These are phyloP conservation scores for Azolla pinnata DNA, from an alignment of 75 land plant species.

Conservation along the genomic window DNA sequence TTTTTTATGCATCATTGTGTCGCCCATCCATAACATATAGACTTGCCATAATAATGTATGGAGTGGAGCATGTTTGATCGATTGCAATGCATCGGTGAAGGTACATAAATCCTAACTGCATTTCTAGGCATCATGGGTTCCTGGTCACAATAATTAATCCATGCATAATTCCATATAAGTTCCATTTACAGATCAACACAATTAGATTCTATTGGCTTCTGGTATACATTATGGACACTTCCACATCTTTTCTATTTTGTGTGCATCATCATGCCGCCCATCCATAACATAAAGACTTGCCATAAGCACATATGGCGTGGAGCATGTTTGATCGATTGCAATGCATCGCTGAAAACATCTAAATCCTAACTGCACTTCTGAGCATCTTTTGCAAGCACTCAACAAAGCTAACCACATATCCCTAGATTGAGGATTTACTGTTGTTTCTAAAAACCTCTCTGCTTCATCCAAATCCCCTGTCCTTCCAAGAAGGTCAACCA, in stretches of 20 bases:
- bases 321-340: constrained; percentile 14
- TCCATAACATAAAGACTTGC: constrained; percentile 14
- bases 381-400: constrained; percentile 25
- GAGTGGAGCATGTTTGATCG: constrained; percentile 16
- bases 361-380: constrained; percentile 16
- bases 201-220: too few species aligned
- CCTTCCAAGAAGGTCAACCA: constrained; percentile 21
- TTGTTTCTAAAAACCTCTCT: constrained; percentile 12
- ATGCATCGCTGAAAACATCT: constrained; percentile 6
- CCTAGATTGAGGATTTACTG: constrained; percentile 16
- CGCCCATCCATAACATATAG: constrained; percentile 16
- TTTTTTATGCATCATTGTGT: constrained; percentile 18
- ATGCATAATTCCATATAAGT: too few species aligned
- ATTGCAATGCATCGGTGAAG: constrained; percentile 6
- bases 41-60: constrained; percentile 17
- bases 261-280: constrained; percentile 26
- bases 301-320: constrained; percentile 19
- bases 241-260: constrained; percentile 10
- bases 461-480: constrained; percentile 23
- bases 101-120: constrained; percentile 16
- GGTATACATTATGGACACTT: too few species aligned
- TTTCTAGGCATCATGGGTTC: too few species aligned
- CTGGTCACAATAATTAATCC: too few species aligned
- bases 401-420: constrained; percentile 25
- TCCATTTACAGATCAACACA: too few species aligned